Percentiles rank a stretch among this genome's conserved stretches.
phyloP scores from a whole-genome alignment of 2,329 filamentous ascomycete species.

The Lasiodiplodia theobromae region DNA sequence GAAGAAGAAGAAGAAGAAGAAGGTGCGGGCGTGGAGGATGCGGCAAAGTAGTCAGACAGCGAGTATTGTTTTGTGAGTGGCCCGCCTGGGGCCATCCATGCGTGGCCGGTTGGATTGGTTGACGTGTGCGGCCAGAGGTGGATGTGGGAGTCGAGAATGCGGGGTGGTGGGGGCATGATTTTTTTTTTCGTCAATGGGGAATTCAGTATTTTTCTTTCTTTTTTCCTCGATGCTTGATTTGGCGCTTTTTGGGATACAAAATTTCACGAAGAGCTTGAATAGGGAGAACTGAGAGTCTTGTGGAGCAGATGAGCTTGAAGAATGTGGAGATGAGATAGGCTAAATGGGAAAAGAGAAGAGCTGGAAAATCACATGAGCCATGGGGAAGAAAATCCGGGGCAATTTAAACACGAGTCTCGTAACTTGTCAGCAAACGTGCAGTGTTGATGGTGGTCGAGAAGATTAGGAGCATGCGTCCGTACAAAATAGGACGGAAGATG shows the following conservation, averaged over 20 bases:
- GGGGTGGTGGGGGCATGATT: slow-evolving; percentile 22
- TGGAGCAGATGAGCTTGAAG: not conserved
- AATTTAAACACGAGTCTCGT: not conserved
- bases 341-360: slow-evolving; percentile 2
- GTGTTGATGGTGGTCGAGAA: not conserved
- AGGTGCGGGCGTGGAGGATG: slow-evolving; percentile 14
- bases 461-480: not conserved
- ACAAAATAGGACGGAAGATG: not conserved
- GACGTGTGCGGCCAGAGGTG: slow-evolving; percentile 79
- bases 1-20: too few species aligned
- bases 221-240: not conserved
- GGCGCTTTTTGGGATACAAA: not conserved
- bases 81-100: slow-evolving; percentile 70
- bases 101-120: slow-evolving; percentile 66
- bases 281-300: not conserved
- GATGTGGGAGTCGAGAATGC: slow-evolving; percentile 85
- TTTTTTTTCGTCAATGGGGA: not conserved
- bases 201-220: not conserved
- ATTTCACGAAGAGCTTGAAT: not conserved
- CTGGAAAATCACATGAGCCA: not conserved
- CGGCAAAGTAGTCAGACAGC: slow-evolving; percentile 64
- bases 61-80: slow-evolving; percentile 71
- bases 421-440: not conserved
- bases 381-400: not conserved
- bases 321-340: slow-evolving; percentile 5